phyloP scores from a whole-genome alignment of 192 early-diverging fungal species.

The Tieghemiomyces parasiticus region DNA sequence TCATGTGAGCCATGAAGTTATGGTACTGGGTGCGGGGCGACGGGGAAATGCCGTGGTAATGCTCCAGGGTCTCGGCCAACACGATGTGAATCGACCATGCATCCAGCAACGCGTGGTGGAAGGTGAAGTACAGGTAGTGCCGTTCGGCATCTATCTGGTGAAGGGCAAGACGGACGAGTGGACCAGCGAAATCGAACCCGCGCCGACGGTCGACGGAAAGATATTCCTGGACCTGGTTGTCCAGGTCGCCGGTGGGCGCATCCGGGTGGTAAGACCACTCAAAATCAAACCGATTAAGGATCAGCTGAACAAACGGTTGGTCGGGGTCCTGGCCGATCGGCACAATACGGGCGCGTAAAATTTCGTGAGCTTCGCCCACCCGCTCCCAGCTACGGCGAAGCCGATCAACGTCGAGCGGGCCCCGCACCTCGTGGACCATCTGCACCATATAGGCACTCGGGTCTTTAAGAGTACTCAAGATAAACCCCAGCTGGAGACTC shows the following conservation, averaged over 20 bases:
- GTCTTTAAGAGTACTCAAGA: too few relatives aligned
- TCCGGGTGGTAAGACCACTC: not conserved
- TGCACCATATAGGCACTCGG: too few relatives aligned
- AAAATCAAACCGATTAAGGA: not conserved
- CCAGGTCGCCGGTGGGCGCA: too few relatives aligned
- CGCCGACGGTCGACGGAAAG: not conserved
- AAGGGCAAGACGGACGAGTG: not conserved
- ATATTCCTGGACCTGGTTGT: not conserved
- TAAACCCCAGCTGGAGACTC: too few relatives aligned
- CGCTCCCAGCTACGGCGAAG: not conserved
- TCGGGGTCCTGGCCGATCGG: not conserved
- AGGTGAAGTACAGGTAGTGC: too few relatives aligned
- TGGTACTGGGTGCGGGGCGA: too few relatives aligned
- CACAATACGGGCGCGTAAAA: not conserved
- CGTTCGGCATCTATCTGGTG: too few relatives aligned
- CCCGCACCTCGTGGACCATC: too few relatives aligned
- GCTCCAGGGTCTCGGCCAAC: not conserved
- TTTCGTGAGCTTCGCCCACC: not conserved
- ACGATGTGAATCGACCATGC: constrained; percentile 7
- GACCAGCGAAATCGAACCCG: not conserved
- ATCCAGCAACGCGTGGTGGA: constrained; percentile 10
- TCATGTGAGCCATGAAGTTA: too few relatives aligned
- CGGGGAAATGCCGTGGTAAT: too few relatives aligned
- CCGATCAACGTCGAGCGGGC: not conserved
- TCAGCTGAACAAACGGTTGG: not conserved